Base-by-base conservation (phyloP, 805 yeast species). In the Spathaspora sp. region DNA sequence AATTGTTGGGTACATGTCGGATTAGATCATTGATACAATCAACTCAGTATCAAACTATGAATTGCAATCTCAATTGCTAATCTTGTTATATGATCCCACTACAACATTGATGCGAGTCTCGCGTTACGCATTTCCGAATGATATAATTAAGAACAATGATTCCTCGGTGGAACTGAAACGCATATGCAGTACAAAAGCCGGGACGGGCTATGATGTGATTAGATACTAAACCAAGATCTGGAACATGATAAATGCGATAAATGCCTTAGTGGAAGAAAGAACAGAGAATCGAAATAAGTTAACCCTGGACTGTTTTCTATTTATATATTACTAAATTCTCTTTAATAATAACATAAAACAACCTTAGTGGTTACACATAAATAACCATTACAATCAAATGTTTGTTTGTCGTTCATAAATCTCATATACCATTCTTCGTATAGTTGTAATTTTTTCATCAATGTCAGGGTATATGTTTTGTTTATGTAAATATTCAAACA, bases 401-500 rank as follows among this genome's bases (percentile, higher is more conserved):
- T 35, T 35, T 7, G 9, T 35, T n/a, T 7, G 11, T 2, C 42
- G 48, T n/a, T 55, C 53, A 31, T 57, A 60, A 17, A 59, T 48
- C 29, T 49, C 53, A 23, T 50, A 53, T 11, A 53, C 63, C 42
- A 42, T 52, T 17, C 38, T 39, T 44, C 54, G 50, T 7, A 62
- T 53, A 1, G 31, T 18, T 3, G 32, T 44, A 12, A 60, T 29
- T 38, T 60, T 58, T 18, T 52, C 63, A 48, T 60, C 56, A n/a
- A 62, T 39, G 29, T 58, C 62, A 29, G 59, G 60, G 50, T 52
- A 60, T 8, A 59, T 52, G 23, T 54, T 50, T 12, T 52, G 32
- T 26, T 54, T 50, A 32, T 52, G 44, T 40, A 63, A 52, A 49
- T 53, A 60, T 28, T 45, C 53, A 47, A 47, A 61, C 32, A 63